A percentile compares a stretch with the other conserved stretches of the same genome.
These are phyloP conservation scores for Phyllachora maydis DNA, from an alignment of 2,329 filamentous ascomycete genomes.

Conservation along the genomic window DNA sequence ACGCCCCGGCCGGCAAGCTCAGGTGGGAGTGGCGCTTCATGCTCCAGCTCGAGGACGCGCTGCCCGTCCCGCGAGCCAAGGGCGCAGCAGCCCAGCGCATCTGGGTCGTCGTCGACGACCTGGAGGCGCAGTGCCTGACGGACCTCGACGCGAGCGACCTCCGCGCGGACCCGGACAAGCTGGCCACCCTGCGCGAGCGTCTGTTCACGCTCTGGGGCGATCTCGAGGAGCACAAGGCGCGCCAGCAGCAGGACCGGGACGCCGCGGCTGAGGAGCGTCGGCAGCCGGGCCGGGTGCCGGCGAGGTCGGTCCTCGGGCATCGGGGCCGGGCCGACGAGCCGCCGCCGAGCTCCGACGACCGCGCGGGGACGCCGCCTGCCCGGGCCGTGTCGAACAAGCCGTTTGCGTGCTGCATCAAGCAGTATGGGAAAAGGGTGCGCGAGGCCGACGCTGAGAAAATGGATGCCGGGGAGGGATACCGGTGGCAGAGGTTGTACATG, in stretches of 20 bases:
- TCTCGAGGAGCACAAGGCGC: slow-evolving; percentile 47
- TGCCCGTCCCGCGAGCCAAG: slow-evolving; percentile 7
- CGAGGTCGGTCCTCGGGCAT: slow-evolving; percentile 3
- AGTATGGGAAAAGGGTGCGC: slow-evolving; percentile 39
- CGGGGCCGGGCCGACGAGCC: slow-evolving; percentile 3
- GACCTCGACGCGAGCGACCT: slow-evolving; percentile 34
- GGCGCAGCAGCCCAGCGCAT: slow-evolving; percentile 21
- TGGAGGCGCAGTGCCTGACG: slow-evolving; percentile 24
- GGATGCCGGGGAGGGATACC: slow-evolving; percentile 11
- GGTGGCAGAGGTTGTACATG: slow-evolving; percentile 7
- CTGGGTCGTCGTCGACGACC: slow-evolving; percentile 48
- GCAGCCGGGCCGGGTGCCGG: slow-evolving; percentile 7
- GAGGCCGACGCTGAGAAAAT: slow-evolving; percentile 16
- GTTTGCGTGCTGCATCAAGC: slow-evolving; percentile 49
- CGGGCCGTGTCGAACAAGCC: slow-evolving; percentile 29
- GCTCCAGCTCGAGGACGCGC: slow-evolving; percentile 54
- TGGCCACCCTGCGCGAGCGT: slow-evolving; percentile 41
- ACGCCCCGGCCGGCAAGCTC: slow-evolving; percentile 9
- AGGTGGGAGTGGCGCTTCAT: slow-evolving; percentile 73
- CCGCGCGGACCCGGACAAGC: slow-evolving; percentile 20
- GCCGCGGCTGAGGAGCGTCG: slow-evolving; percentile 11
- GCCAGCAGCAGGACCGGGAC: too few species aligned
- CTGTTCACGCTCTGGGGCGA: slow-evolving; percentile 75
- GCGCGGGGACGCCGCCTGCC: slow-evolving; percentile 4
- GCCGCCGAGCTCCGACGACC: slow-evolving; percentile 3